phyloP scores from a whole-genome alignment of 345 rosid species.

The Eutrema japonicum region DNA sequence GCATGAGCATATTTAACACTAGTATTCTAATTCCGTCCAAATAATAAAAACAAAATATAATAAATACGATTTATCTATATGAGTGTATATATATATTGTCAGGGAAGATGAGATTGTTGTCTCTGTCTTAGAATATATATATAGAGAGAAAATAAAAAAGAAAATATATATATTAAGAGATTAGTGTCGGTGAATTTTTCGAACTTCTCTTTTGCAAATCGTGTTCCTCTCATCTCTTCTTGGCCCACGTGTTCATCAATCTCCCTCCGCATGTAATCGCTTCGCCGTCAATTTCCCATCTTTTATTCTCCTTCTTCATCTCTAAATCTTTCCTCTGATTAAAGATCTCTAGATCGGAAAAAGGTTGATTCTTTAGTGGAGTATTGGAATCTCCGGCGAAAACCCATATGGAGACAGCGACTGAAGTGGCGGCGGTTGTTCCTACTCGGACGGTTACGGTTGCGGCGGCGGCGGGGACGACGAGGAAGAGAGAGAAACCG shows the following conservation, averaged over 20 bases:
- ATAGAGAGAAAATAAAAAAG: conserved; percentile 10
- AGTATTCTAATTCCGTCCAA: conserved; percentile 42
- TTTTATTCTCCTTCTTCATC: neutral
- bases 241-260: conserved; percentile 48
- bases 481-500: conserved; percentile 59
- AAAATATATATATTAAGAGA: conserved; percentile 12
- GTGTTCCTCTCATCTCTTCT: conserved; percentile 44
- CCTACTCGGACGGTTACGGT: conserved; percentile 1
- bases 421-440: conserved; percentile 38
- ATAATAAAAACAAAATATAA: conserved; percentile 34
- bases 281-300: conserved; percentile 45
- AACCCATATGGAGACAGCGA: conserved; percentile 50
- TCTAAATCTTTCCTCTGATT: neutral
- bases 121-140: conserved; percentile 42
- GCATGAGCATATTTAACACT: conserved; percentile 40
- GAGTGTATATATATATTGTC: conserved; percentile 34
- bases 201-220: conserved; percentile 44
- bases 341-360: conserved; percentile 9
- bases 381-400: conserved; percentile 27
- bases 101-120: conserved; percentile 48
- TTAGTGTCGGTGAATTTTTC: conserved; percentile 47
- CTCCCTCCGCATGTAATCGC: conserved; percentile 45
- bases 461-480: conserved; percentile 8
- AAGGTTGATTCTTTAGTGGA: neutral
- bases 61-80: conserved; percentile 18